A percentile compares a stretch with the other conserved stretches of the same genome.
phyloP scores from a whole-genome alignment of 176 grass and related monocot genomes.

The Oryza officinalis region DNA sequence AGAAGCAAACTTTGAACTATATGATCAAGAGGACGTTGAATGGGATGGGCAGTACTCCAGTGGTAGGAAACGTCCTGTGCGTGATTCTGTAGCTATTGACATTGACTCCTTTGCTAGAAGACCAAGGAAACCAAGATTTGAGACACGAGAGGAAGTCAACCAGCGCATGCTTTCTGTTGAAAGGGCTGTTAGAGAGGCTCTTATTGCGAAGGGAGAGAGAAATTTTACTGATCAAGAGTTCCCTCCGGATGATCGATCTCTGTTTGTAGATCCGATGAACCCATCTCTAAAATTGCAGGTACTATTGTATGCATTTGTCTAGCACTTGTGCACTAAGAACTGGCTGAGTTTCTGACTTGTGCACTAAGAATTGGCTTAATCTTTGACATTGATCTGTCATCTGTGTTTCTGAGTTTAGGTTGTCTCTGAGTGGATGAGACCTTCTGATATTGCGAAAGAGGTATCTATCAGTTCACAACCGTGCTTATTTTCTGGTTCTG shows the following conservation, averaged over 20 bases:
- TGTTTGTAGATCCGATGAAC: conserved; percentile 77
- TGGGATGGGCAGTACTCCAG: conserved; percentile 99
- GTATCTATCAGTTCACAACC: conserved; percentile 68
- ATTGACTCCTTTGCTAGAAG: conserved; percentile 81
- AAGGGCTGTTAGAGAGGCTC: conserved; percentile 88
- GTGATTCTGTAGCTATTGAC: conserved; percentile 81
- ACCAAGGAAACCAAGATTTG: conserved; percentile 84
- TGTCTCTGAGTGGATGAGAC: conserved; percentile 97
- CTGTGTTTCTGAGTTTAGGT: conserved; percentile 55
- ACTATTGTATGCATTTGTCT: conserved; percentile 35
- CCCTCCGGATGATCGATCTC: conserved; percentile 82
- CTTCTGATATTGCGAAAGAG: conserved; percentile 79
- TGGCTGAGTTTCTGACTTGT: conserved; percentile 23
- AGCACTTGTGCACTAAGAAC: conserved; percentile 15
- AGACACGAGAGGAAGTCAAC: conserved; percentile 91
- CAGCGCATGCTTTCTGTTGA: conserved; percentile 97
- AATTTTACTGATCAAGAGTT: conserved; percentile 94
- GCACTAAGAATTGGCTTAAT: conserved; percentile 21
- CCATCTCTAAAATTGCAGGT: conserved; percentile 90
- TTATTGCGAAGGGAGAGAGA: conserved; percentile 82
- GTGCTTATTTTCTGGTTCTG: conserved; percentile 93
- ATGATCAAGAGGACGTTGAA: conserved; percentile 98
- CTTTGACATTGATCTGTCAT: conserved; percentile 28
- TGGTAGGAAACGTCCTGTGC: conserved; percentile 76
- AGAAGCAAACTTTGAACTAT: conserved; percentile 79